Percentiles rank a stretch among this genome's conserved stretches.
phyloP scores from a whole-genome alignment of 495 filamentous ascomycete species.

The Penicillium coffeae region DNA sequence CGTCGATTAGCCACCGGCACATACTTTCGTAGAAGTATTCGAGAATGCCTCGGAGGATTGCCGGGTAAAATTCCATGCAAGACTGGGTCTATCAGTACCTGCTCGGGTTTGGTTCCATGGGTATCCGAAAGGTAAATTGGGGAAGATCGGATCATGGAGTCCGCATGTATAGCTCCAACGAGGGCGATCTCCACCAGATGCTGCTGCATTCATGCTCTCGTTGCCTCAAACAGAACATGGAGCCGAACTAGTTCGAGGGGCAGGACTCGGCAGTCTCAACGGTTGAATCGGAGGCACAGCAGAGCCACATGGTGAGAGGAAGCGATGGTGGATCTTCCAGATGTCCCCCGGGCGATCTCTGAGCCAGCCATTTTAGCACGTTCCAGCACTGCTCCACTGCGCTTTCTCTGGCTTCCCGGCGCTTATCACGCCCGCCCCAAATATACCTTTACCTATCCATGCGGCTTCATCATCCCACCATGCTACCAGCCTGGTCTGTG shows the following conservation, averaged over 20 bases:
- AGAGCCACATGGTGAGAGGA: slow-evolving; percentile 26
- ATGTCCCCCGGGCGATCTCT: slow-evolving; percentile 14
- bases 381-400: slow-evolving; percentile 22
- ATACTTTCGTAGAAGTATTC: neutral
- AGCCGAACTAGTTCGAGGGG: too few species aligned
- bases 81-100: neutral
- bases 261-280: too few species aligned
- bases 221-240: too few species aligned
- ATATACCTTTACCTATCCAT: slow-evolving; percentile 7
- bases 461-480: slow-evolving; percentile 5
- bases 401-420: neutral
- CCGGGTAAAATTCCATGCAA: neutral
- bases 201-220: too few species aligned
- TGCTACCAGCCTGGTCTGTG: slow-evolving; percentile 8
- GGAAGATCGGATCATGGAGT: neutral
- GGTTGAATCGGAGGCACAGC: neutral
- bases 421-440: slow-evolving; percentile 14
- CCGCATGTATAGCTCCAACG: too few species aligned
- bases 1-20: neutral
- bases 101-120: neutral
- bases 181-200: too few species aligned
- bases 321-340: slow-evolving; percentile 10
- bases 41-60: neutral
- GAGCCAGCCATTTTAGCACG: slow-evolving; percentile 39
- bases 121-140: neutral